A percentile compares a stretch with the other conserved stretches of the same genome.
These are phyloP conservation scores for Picochlorum sp. DNA, from an alignment of 139 green algal species.

Conservation along the genomic window DNA sequence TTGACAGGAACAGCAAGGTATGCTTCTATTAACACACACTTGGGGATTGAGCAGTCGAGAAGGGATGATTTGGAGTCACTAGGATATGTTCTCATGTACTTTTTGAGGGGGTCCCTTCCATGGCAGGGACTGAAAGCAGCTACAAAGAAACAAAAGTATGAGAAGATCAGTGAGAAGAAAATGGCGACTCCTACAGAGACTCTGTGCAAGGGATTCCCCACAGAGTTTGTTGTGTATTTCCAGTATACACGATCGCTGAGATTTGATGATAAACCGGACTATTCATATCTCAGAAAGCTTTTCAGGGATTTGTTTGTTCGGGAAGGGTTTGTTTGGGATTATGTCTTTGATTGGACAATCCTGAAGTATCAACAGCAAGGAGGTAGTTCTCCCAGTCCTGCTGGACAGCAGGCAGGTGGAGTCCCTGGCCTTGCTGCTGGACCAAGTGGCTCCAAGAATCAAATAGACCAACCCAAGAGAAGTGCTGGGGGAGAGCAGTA, in stretches of 20 bases:
- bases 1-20: constrained; percentile 98
- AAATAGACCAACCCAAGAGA: not conserved
- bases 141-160: constrained; percentile 99
- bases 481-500: not conserved
- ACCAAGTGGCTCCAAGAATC: not conserved
- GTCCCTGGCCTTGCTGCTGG: not conserved
- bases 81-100: constrained; percentile 99
- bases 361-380: constrained; percentile 83
- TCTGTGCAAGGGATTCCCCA: constrained; percentile 94
- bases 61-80: constrained; percentile 93
- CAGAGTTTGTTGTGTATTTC: constrained; percentile 97
- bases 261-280: constrained; percentile 99
- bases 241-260: constrained; percentile 91
- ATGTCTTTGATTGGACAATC: constrained; percentile 99
- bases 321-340: constrained; percentile 98
- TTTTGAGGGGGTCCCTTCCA: constrained; percentile 88
- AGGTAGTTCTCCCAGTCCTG: constrained; percentile 7
- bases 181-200: constrained; percentile 97
- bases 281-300: constrained; percentile 96
- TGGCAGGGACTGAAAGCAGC: constrained; percentile 97
- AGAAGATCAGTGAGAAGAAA: constrained; percentile 99
- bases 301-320: constrained; percentile 98
- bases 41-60: constrained; percentile 97
- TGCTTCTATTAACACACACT: constrained; percentile 97
- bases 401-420: not conserved